These are phyloP conservation scores for Thraustochytrium striatum DNA, from an alignment of 352 stramenopile genomes.

Conservation along the genomic window DNA sequence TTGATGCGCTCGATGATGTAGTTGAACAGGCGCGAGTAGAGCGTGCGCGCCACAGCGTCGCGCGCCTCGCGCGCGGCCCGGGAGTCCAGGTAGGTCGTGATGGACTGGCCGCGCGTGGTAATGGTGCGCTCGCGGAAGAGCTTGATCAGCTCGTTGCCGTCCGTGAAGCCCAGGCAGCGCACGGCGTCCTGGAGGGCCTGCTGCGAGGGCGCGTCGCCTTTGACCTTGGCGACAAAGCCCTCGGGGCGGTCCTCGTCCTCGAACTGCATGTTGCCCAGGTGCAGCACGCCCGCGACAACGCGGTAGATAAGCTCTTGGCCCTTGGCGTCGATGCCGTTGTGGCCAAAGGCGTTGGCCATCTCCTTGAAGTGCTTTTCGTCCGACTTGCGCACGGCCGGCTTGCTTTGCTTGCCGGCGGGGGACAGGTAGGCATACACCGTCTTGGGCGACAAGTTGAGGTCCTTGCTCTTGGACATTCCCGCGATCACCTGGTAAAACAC, in stretches of 20 bases:
- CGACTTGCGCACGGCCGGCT: conserved; percentile 62
- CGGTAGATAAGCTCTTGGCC: conserved; percentile 84
- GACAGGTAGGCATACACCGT: conserved; percentile 63
- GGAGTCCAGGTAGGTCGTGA: conserved; percentile 22
- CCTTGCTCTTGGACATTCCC: conserved; percentile 58
- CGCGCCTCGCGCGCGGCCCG: not conserved
- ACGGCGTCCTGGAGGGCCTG: not conserved
- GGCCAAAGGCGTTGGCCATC: conserved; percentile 55
- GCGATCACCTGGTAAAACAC: conserved; percentile 82
- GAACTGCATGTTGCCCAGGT: conserved; percentile 91
- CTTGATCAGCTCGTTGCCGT: not conserved
- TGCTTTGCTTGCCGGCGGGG: conserved; percentile 13
- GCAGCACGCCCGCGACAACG: conserved; percentile 80
- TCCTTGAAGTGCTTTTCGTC: conserved; percentile 76
- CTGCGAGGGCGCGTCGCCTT: not conserved
- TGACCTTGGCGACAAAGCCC: conserved; percentile 35
- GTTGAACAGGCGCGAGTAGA: conserved; percentile 91
- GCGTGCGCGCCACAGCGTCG: conserved; percentile 72
- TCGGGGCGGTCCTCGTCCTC: conserved; percentile 56
- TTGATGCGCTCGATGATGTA: conserved; percentile 76
- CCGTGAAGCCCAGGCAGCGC: conserved; percentile 13
- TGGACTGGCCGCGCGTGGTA: not conserved
- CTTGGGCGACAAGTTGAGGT: conserved; percentile 77
- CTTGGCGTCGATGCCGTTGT: conserved; percentile 75
- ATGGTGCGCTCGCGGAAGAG: conserved; percentile 30